phyloP scores from a whole-genome alignment of 2,329 filamentous ascomycete genomes.

The Ambrosiella cleistominuta region DNA sequence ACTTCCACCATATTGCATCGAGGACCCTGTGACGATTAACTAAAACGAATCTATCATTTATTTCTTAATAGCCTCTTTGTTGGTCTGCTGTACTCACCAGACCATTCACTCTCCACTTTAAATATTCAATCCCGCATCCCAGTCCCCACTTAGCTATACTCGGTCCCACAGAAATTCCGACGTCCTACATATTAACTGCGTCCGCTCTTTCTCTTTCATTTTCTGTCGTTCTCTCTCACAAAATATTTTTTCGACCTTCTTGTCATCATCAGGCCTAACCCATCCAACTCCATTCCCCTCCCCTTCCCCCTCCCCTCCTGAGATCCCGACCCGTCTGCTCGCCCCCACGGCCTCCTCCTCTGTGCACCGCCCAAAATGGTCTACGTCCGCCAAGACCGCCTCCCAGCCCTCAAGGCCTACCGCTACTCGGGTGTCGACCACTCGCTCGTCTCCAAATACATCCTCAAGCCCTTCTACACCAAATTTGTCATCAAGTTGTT shows the following conservation, averaged over 20 bases:
- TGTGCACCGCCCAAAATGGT: slow-evolving; percentile 43
- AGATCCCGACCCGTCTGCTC: background rate
- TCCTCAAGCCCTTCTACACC: slow-evolving; percentile 95
- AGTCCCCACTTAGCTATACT: too few relatives aligned
- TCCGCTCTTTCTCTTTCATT: background rate
- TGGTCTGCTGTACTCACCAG: too few relatives aligned
- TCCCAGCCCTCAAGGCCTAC: slow-evolving; percentile 80
- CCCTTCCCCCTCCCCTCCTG: background rate
- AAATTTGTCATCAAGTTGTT: slow-evolving; percentile 88
- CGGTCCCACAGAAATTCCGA: too few relatives aligned
- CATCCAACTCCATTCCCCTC: background rate
- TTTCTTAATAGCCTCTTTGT: too few relatives aligned
- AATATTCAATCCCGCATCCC: too few relatives aligned
- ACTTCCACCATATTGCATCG: too few relatives aligned
- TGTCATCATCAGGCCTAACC: too few relatives aligned
- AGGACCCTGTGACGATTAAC: too few relatives aligned
- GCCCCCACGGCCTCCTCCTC: background rate
- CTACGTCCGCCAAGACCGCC: slow-evolving; percentile 82
- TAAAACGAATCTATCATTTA: too few relatives aligned
- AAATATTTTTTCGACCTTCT: background rate
- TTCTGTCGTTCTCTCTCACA: background rate
- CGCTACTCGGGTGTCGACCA: slow-evolving; percentile 88
- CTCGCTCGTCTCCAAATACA: slow-evolving; percentile 76
- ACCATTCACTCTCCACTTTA: too few relatives aligned
- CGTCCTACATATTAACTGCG: too few relatives aligned